These are phyloP conservation scores for Lasiodiplodia citricola DNA, from an alignment of 2,329 filamentous ascomycete species.

Conservation along the genomic window DNA sequence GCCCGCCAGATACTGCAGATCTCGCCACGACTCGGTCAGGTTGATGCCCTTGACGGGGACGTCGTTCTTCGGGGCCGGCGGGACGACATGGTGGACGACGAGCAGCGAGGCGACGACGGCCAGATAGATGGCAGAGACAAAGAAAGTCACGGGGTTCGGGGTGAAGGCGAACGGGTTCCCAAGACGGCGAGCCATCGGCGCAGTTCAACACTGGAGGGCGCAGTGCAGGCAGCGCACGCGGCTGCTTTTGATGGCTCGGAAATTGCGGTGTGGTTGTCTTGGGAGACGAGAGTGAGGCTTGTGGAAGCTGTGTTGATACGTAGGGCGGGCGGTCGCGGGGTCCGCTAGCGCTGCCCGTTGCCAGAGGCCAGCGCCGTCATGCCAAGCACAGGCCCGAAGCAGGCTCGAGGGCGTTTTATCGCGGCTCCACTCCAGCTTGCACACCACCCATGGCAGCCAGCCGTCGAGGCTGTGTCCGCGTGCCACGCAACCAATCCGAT, in stretches of 20 bases:
- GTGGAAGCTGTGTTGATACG: slow-evolving; percentile 3
- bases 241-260: slow-evolving; percentile 8
- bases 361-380: slow-evolving; percentile 11
- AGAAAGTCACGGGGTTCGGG: slow-evolving; percentile 79
- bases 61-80: slow-evolving; percentile 45
- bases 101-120: slow-evolving; percentile 75
- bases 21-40: slow-evolving; percentile 83
- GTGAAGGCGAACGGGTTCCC: slow-evolving; percentile 71
- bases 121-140: slow-evolving; percentile 77
- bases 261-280: slow-evolving; percentile 8
- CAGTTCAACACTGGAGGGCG: background rate
- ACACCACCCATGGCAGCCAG: slow-evolving; percentile 3
- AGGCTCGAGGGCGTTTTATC: slow-evolving; percentile 12
- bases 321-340: slow-evolving; percentile 11
- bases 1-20: slow-evolving; percentile 76
- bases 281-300: slow-evolving; percentile 4
- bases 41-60: slow-evolving; percentile 69
- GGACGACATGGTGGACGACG: slow-evolving; percentile 76
- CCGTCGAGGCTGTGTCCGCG: slow-evolving; percentile 13
- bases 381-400: slow-evolving; percentile 9
- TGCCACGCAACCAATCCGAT: slow-evolving; percentile 8
- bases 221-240: slow-evolving; percentile 1
- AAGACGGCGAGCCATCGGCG: slow-evolving; percentile 30
- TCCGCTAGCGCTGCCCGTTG: slow-evolving; percentile 9
- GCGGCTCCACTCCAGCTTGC: slow-evolving; percentile 1